Percentiles rank a stretch among this genome's conserved stretches.
phyloP scores from a whole-genome alignment of 2,329 filamentous ascomycete species.

The Diplodia scrobiculata region DNA sequence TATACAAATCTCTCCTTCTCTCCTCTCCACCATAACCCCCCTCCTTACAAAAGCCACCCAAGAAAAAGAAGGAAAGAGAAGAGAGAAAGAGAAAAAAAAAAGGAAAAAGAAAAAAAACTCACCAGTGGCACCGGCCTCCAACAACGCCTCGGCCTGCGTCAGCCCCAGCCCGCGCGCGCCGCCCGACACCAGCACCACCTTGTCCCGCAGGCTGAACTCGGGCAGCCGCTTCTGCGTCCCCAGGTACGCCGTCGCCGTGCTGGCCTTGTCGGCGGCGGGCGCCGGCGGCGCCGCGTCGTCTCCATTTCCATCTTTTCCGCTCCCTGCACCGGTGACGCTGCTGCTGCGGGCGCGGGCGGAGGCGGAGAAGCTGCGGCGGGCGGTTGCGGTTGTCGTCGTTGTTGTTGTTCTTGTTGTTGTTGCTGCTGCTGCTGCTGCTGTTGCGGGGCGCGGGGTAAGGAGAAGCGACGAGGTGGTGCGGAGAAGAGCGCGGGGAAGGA shows the following conservation, averaged over 20 bases:
- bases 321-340: background rate
- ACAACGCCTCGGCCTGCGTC: conserved; percentile 69
- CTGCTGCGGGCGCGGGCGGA: conserved; percentile 7
- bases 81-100: background rate
- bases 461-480: background rate
- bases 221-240: conserved; percentile 52
- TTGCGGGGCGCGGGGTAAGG: conserved; percentile 12
- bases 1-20: too few relatives aligned
- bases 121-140: conserved; percentile 74
- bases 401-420: too few relatives aligned
- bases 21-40: too few relatives aligned
- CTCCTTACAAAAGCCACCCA: too few relatives aligned
- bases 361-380: background rate
- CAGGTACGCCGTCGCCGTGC: conserved; percentile 21
- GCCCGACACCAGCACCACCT: conserved; percentile 70
- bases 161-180: conserved; percentile 73
- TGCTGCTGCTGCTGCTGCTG: too few relatives aligned
- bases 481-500: conserved; percentile 13
- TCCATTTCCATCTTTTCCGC: too few relatives aligned
- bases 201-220: conserved; percentile 74
- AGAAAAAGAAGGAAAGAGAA: background rate
- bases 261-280: conserved; percentile 5
- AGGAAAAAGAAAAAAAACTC: conserved; percentile 28
- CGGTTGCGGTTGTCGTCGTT: background rate
- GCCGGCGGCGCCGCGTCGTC: background rate